These are phyloP conservation scores for Macrotyloma uniflorum DNA, from an alignment of 306 rosid species.

Conservation along the genomic window DNA sequence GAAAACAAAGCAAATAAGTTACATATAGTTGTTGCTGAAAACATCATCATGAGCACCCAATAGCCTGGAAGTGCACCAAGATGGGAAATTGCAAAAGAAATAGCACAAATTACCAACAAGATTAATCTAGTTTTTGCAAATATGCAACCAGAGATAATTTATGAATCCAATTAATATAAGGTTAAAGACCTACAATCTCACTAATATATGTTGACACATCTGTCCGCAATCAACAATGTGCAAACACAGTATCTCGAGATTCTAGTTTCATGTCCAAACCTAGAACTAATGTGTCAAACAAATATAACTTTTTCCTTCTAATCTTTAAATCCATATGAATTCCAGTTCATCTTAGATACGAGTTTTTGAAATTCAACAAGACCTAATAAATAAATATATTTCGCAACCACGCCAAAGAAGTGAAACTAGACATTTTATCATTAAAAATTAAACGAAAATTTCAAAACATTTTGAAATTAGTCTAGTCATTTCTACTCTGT, in stretches of 20 bases:
- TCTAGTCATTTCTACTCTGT: no score
- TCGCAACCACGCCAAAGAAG: no score
- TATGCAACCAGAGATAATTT: neutral
- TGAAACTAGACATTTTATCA: no score
- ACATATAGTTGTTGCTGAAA: slow-evolving; percentile 19
- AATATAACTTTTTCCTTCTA: neutral
- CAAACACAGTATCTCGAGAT: neutral
- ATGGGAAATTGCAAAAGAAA: slow-evolving; percentile 3
- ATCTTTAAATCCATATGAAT: no score
- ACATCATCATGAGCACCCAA: neutral
- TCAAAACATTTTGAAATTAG: no score
- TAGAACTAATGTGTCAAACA: neutral
- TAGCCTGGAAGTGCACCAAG: neutral
- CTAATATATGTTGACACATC: neutral
- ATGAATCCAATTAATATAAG: neutral
- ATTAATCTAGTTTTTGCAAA: neutral
- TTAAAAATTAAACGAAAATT: no score
- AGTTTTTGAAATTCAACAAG: no score
- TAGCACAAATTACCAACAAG: neutral
- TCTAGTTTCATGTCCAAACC: neutral
- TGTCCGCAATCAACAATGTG: neutral
- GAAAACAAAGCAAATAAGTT: slow-evolving; percentile 25
- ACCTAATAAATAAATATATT: no score
- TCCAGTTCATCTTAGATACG: no score
- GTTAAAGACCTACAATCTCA: neutral